These are phyloP conservation scores for Ophiostoma perfectum DNA, from an alignment of 2,329 filamentous ascomycete species.

Conservation along the genomic window DNA sequence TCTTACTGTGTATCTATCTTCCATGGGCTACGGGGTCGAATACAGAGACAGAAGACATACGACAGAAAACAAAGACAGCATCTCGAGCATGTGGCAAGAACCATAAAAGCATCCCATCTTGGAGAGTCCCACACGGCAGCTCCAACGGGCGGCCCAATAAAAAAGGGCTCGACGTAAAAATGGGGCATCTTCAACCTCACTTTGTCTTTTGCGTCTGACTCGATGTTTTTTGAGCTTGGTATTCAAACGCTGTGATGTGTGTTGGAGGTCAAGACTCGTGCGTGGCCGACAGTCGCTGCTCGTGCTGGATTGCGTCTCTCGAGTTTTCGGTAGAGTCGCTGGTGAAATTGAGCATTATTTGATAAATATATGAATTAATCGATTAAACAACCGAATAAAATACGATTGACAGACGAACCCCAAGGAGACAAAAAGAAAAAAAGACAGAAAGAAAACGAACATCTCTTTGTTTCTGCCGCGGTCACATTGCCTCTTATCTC, in stretches of 20 bases:
- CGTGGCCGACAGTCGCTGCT: too few species aligned
- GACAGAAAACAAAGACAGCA: too few species aligned
- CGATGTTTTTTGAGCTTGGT: not conserved
- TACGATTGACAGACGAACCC: not conserved
- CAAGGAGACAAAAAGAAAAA: not conserved
- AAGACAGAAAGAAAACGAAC: not conserved
- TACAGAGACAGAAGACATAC: too few species aligned
- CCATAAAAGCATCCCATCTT: not conserved
- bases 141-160: constrained; percentile 15
- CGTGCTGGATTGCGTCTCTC: not conserved
- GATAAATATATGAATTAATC: not conserved
- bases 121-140: not conserved
- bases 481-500: constrained; percentile 1
- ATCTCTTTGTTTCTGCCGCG: not conserved
- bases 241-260: not conserved
- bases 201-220: not conserved
- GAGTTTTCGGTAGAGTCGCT: not conserved
- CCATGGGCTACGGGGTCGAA: too few species aligned
- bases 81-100: not conserved
- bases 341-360: not conserved
- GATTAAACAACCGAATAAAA: not conserved
- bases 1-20: too few species aligned
- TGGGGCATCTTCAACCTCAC: constrained; percentile 14
- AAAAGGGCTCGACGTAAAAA: not conserved
- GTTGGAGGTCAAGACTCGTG: not conserved